Evolutionary conservation across 2,329 filamentous ascomycete genomes (phyloP).

Genomic region (Tricladium varicosporioides): DNA sequence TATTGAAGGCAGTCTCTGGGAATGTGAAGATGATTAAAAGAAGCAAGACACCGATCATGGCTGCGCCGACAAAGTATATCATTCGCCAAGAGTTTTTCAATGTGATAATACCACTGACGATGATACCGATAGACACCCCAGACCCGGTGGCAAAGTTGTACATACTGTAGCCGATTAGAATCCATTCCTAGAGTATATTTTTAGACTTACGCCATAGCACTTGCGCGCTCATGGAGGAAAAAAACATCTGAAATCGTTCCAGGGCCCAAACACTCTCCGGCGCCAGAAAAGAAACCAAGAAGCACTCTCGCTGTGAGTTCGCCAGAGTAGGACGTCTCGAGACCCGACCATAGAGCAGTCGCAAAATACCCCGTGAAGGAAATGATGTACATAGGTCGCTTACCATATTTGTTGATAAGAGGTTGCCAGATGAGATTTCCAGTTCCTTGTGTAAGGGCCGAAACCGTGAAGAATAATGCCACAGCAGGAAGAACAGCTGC

Average conservation of each 20-base stretch:
- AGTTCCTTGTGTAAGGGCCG: slow-evolving; percentile 19
- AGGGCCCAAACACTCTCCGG: slow-evolving; percentile 48
- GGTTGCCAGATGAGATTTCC: slow-evolving; percentile 21
- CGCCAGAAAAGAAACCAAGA: slow-evolving; percentile 52
- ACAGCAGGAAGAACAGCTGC: slow-evolving; percentile 10
- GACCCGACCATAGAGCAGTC: slow-evolving; percentile 42
- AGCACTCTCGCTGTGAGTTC: slow-evolving; percentile 48
- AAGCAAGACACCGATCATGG: slow-evolving; percentile 48
- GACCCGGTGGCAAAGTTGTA: slow-evolving; percentile 17
- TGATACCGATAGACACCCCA: slow-evolving; percentile 34
- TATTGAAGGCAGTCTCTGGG: slow-evolving; percentile 51
- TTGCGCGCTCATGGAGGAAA: slow-evolving; percentile 54
- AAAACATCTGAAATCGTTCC: slow-evolving; percentile 55
- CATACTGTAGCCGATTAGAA: slow-evolving; percentile 1
- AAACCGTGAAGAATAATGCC: slow-evolving; percentile 20
- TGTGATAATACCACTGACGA: slow-evolving; percentile 37
- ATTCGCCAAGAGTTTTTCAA: slow-evolving; percentile 47
- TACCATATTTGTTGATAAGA: slow-evolving; percentile 22
- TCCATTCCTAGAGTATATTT: too few species aligned
- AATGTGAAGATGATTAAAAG: slow-evolving; percentile 52
- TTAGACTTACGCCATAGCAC: slow-evolving; percentile 45
- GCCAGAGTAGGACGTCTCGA: slow-evolving; percentile 40
- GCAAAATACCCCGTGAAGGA: slow-evolving; percentile 45
- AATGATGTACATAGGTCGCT: slow-evolving; percentile 22
- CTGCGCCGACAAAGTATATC: slow-evolving; percentile 50